These are phyloP conservation scores for Musa troglodytarum DNA, from an alignment of 176 grass and related monocot genomes.

Conservation along the genomic window DNA sequence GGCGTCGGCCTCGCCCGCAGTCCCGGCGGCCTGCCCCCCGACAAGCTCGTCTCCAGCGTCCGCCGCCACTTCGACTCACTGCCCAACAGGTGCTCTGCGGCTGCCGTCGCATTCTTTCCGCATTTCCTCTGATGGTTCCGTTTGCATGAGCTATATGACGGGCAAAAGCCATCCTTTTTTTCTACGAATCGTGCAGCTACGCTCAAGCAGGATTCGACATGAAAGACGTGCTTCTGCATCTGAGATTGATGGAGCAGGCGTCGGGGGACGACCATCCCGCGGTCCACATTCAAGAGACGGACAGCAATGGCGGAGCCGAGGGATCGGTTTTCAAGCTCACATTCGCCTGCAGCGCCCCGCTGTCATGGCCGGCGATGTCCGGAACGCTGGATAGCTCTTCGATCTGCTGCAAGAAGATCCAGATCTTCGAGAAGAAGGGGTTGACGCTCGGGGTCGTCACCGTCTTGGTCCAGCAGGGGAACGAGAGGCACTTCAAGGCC, in stretches of 20 bases:
- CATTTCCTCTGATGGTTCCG: too few relatives aligned
- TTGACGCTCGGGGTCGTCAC: constrained; percentile 69
- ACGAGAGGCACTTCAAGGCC: constrained; percentile 57
- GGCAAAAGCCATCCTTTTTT: background rate
- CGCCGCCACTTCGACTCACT: constrained; percentile 92
- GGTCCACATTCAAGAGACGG: constrained; percentile 59
- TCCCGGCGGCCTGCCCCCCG: constrained; percentile 56
- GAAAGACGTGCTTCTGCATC: constrained; percentile 83
- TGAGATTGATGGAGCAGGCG: constrained; percentile 71
- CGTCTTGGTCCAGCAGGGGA: constrained; percentile 60
- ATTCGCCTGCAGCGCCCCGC: constrained; percentile 68
- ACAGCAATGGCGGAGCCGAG: constrained; percentile 19
- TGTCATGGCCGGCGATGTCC: constrained; percentile 90
- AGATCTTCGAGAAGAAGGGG: constrained; percentile 97
- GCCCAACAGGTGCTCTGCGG: constrained; percentile 48
- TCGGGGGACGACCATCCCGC: constrained; percentile 61
- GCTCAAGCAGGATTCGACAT: constrained; percentile 92
- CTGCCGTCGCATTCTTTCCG: background rate
- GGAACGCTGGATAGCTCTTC: constrained; percentile 58
- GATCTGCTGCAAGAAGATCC: constrained; percentile 92
- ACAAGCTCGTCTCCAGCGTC: constrained; percentile 73
- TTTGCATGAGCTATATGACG: background rate
- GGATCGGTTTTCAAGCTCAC: constrained; percentile 63
- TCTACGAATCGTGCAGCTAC: constrained; percentile 40
- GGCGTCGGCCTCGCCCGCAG: constrained; percentile 56